A percentile compares a stretch with the other conserved stretches of the same genome.
Evolutionary conservation across 2,329 filamentous ascomycete species (phyloP).

Genomic region (Atkinsonella hypoxylon): DNA sequence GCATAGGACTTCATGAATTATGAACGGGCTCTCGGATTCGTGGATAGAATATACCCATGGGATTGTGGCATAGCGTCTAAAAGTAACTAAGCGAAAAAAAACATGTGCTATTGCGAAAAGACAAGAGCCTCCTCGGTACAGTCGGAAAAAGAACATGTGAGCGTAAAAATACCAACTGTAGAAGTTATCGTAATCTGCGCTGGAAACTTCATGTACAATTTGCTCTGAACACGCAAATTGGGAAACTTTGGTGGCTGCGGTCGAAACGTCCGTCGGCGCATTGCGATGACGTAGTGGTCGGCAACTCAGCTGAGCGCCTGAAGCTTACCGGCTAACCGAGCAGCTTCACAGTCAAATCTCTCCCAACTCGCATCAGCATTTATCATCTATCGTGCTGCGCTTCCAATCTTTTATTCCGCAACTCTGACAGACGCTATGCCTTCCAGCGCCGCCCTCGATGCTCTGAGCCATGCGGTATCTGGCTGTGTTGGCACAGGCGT

Average conservation of each 20-base stretch:
- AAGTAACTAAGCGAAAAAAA: not conserved
- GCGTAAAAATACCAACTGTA: too few species aligned
- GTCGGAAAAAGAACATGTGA: too few species aligned
- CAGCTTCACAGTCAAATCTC: not conserved
- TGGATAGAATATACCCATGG: constrained; percentile 1
- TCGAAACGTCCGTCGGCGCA: too few species aligned
- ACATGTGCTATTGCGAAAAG: too few species aligned
- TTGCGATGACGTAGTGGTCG: not conserved
- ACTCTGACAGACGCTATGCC: constrained; percentile 11
- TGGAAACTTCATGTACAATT: too few species aligned
- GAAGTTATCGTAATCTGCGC: too few species aligned
- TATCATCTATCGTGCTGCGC: too few species aligned
- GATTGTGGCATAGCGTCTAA: not conserved
- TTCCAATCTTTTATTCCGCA: too few species aligned
- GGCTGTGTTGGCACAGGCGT: constrained; percentile 69
- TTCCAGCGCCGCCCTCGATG: constrained; percentile 42
- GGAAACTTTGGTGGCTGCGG: too few species aligned
- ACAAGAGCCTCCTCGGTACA: too few species aligned
- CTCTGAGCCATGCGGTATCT: constrained; percentile 70
- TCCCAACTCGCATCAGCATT: not conserved
- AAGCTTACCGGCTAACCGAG: not conserved
- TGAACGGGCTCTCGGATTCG: not conserved
- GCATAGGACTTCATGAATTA: not conserved
- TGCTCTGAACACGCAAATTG: too few species aligned
- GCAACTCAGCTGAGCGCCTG: not conserved